Base-by-base conservation (phyloP, 2,329 filamentous ascomycete species). In the Albophoma yamanashiensis region DNA sequence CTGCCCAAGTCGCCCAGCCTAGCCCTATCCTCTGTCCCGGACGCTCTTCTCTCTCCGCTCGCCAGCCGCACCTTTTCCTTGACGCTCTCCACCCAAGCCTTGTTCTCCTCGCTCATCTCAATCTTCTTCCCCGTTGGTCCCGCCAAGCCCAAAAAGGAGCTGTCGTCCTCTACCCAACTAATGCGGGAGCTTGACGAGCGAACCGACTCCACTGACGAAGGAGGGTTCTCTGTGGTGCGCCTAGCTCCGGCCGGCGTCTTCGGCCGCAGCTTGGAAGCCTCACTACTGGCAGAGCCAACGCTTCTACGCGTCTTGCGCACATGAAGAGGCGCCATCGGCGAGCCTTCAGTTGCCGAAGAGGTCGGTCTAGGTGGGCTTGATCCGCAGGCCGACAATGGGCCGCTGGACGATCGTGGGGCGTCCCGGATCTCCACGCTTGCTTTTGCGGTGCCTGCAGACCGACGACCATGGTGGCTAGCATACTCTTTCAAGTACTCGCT, bases 401-500 rank as follows among this genome's bases (percentile, higher is more conserved):
- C 67, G 50, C 70, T 69, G 3, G 68, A 61, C 12, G 64, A 63
- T 20, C 69, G 70, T 15, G 77, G 75, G 8, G 80, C 64, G 63
- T 84, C 82, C 63, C 78, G 79, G 27, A 88, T 77, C 67, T 88
- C 84, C 11, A 88, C 79, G 68, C 80, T 83, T 60, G 80, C 76
- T 56, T 79, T 78, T 14, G 71, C 70, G 38, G 70, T 68, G 59
- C 74, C 74, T 61, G 76, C 72, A 58, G 82, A 82, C 50, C 84
- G 86, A n/a, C 90, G 87, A 52, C 90, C 89, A 71, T 99, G 94
- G 70, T 99, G 94, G 61, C 87, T 86, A 9, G 92, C 92, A 68
- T 97, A 99, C 72, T 96, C 91, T 66, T 92, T 89, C 50, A 99
- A 80, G 69, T 97, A 99, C 73, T 97, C 94, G 43, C 89, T 93